Evolutionary conservation across 441 rosid species (phyloP), one percentile per base, ranked within the genome.

Genomic region (Jatropha podagrica): DNA sequence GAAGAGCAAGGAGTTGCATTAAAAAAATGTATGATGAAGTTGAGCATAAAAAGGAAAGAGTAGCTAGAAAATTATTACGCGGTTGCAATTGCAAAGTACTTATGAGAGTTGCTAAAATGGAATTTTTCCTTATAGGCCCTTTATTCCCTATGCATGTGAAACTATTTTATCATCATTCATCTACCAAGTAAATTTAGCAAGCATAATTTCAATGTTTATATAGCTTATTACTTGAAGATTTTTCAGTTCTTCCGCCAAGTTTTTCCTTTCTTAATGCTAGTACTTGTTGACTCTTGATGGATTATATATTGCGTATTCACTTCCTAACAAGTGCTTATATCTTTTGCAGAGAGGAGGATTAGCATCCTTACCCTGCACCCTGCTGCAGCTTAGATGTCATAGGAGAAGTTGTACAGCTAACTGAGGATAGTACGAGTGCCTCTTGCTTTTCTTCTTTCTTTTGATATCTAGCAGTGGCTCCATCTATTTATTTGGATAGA

Each of bases 351-450:
- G 75, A 83, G 84, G 87, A 87, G 94, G 85, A 90, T 90, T 76
- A 85, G 91, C 83, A 46, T 89, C 69, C 89, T 85, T 82, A 78
- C 88, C 77, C 85, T 86, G 67, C 82, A 83, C 52, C 85, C 86
- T 1, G 81, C 86, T 14, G 76, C 80, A 4, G 78, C 80, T 6
- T 80, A 79, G 85, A 75, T 32, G 84, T 86, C 82, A 60, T 82
- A 83, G 85, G 76, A 73, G 79, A 83, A 77, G 81, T 76, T 86
- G 90, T 90, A 90, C 90, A 88, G 90, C 90, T 88, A 87, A 90
- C 90, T 65, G 88, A 81, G 85, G 86, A 82, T 77, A 76, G 87
- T 76, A 68, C 38, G 82, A 78, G 85, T 65, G 77, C 84, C 86
- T 76, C 80, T 73, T 54, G 66, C 83, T 80, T 44, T 70, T 79